phyloP scores from a whole-genome alignment of 2,329 filamentous ascomycete genomes.

The Samsoniella hepiali region DNA sequence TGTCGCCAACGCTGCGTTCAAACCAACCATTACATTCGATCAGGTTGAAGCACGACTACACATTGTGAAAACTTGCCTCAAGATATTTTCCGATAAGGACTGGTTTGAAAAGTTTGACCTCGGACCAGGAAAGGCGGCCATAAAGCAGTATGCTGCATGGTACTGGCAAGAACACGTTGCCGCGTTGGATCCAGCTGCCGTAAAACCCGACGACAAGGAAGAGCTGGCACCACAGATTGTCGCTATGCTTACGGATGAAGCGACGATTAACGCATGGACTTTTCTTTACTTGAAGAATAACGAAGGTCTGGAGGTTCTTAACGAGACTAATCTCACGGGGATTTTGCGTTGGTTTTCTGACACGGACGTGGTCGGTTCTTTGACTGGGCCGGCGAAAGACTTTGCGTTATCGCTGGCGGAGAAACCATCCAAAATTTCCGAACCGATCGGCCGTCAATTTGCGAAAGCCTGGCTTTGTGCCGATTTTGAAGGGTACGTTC shows the following conservation, averaged over 20 bases:
- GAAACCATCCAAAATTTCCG: slow-evolving; percentile 32
- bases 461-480: slow-evolving; percentile 38
- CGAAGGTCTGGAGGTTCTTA: slow-evolving; percentile 42
- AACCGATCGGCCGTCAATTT: slow-evolving; percentile 38
- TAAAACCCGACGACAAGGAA: slow-evolving; percentile 31
- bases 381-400: slow-evolving; percentile 21
- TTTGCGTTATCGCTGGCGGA: slow-evolving; percentile 31
- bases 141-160: slow-evolving; percentile 42
- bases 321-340: slow-evolving; percentile 36
- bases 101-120: slow-evolving; percentile 31
- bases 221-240: slow-evolving; percentile 33
- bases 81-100: slow-evolving; percentile 35
- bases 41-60: slow-evolving; percentile 34
- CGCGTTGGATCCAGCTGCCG: slow-evolving; percentile 29
- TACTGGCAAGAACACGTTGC: slow-evolving; percentile 44
- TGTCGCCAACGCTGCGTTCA: slow-evolving; percentile 15
- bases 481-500: slow-evolving; percentile 35
- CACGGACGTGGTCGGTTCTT: slow-evolving; percentile 22
- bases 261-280: slow-evolving; percentile 39
- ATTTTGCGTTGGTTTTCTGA: slow-evolving; percentile 29
- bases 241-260: slow-evolving; percentile 37
- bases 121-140: slow-evolving; percentile 28
- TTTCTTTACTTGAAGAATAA: slow-evolving; percentile 39
- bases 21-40: slow-evolving; percentile 34
- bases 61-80: slow-evolving; percentile 38